phyloP scores from a whole-genome alignment of 352 stramenopile genomes.

The Sclerospora graminicola region DNA sequence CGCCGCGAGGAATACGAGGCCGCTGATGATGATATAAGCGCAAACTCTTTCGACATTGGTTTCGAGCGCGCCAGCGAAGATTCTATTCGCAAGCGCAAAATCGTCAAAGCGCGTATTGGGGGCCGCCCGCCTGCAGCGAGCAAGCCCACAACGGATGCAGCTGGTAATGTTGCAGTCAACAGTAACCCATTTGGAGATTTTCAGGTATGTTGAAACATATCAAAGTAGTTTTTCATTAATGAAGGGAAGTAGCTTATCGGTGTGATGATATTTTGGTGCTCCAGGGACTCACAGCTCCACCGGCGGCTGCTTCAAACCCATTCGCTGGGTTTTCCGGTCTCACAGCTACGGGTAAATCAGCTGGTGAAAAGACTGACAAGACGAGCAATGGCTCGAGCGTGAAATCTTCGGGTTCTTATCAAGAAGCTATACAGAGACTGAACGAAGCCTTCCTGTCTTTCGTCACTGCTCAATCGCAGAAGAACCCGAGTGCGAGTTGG shows the following conservation, averaged over 20 bases:
- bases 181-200: conserved; percentile 42
- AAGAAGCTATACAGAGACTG: conserved; percentile 68
- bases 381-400: conserved; percentile 6
- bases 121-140: conserved; percentile 9
- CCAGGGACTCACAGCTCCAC: conserved; percentile 26
- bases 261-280: conserved; percentile 1
- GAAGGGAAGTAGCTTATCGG: not conserved
- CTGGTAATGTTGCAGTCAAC: conserved; percentile 3
- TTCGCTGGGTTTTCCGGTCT: conserved; percentile 63
- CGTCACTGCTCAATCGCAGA: conserved; percentile 47
- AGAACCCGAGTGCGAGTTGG: conserved; percentile 65
- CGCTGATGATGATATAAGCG: conserved; percentile 26
- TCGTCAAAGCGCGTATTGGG: conserved; percentile 53
- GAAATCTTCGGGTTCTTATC: conserved; percentile 26
- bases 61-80: conserved; percentile 66
- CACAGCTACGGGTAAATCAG: conserved; percentile 11
- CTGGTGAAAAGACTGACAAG: not conserved
- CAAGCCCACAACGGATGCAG: conserved; percentile 7
- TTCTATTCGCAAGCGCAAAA: conserved; percentile 62
- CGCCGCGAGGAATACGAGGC: conserved; percentile 80
- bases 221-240: not conserved
- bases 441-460: conserved; percentile 79
- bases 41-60: conserved; percentile 42
- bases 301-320: conserved; percentile 29
- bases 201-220: conserved; percentile 11